A percentile compares a stretch with the other conserved stretches of the same genome.
These are phyloP conservation scores for Exidia glandulosa DNA, from an alignment of 768 basidiomycete species.

Conservation along the genomic window DNA sequence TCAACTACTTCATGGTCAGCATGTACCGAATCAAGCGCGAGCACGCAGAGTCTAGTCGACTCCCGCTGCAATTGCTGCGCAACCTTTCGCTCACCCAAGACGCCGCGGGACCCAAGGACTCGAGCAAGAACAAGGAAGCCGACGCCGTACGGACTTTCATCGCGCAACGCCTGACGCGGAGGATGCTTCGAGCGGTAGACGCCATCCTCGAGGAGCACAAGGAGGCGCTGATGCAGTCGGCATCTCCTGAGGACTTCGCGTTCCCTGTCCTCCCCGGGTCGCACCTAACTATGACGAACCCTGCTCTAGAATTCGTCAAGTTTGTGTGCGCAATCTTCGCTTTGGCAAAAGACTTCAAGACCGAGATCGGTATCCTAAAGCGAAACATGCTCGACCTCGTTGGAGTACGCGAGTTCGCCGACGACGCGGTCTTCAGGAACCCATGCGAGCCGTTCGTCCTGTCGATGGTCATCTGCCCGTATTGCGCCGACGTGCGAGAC, in stretches of 20 bases:
- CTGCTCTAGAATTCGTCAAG: conserved; percentile 83
- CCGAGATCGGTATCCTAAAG: conserved; percentile 82
- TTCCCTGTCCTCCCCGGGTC: conserved; percentile 89
- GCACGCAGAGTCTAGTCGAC: conserved; percentile 45
- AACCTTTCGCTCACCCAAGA: conserved; percentile 45
- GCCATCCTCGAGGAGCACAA: conserved; percentile 50
- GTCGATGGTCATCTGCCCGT: conserved; percentile 75
- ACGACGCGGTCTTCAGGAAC: conserved; percentile 78
- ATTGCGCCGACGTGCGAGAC: conserved; percentile 76
- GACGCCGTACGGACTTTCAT: conserved; percentile 69
- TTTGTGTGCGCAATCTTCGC: conserved; percentile 71
- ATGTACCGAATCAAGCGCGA: conserved; percentile 66
- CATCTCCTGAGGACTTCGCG: conserved; percentile 47
- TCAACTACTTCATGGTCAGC: conserved; percentile 80
- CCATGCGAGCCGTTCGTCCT: conserved; percentile 84
- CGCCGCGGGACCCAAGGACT: conserved; percentile 47
- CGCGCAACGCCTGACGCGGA: conserved; percentile 66
- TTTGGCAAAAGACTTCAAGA: conserved; percentile 67
- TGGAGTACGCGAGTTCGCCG: conserved; percentile 75
- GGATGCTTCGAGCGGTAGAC: conserved; percentile 55
- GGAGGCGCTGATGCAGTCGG: conserved; percentile 35
- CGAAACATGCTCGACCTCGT: conserved; percentile 83
- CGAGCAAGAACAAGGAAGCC: conserved; percentile 55
- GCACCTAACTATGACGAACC: conserved; percentile 65
- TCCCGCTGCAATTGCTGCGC: conserved; percentile 63